Conservation (phyloP, 257 asterid genomes). For the Plantago ovata region DNA sequence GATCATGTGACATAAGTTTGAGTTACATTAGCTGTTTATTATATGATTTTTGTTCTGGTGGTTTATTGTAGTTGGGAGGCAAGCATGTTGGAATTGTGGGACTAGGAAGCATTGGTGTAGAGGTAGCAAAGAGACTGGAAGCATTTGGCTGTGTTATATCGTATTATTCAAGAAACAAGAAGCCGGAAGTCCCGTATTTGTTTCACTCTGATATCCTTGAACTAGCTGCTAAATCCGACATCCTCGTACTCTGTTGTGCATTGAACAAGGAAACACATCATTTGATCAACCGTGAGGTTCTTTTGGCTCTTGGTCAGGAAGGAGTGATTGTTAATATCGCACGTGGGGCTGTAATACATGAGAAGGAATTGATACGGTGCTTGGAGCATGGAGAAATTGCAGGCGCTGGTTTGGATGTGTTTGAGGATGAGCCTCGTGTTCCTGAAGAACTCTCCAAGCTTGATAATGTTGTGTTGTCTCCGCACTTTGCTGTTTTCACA, state of each 20-base stretch:
- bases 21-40: neutral
- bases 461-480: conserved; percentile 61
- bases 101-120: conserved; percentile 74
- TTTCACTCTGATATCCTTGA: conserved; percentile 32
- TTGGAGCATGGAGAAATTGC: conserved; percentile 43
- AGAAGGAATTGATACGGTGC: conserved; percentile 44
- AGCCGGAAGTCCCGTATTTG: conserved; percentile 30
- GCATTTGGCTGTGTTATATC: conserved; percentile 64
- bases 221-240: conserved; percentile 46
- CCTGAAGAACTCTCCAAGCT: conserved; percentile 36
- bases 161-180: conserved; percentile 53
- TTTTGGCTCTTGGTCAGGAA: conserved; percentile 47
- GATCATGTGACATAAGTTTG: too few relatives aligned
- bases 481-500: conserved; percentile 48
- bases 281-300: conserved; percentile 54
- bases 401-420: conserved; percentile 71
- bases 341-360: conserved; percentile 62
- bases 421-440: conserved; percentile 56
- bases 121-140: conserved; percentile 68
- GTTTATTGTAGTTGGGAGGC: conserved; percentile 46
- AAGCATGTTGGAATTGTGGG: conserved; percentile 79
- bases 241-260: conserved; percentile 58
- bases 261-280: conserved; percentile 58
- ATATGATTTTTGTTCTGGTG: neutral
- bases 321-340: conserved; percentile 67